Conservation (phyloP, 2,329 filamentous ascomycete genomes). For the Aureobasidium uvarum region DNA sequence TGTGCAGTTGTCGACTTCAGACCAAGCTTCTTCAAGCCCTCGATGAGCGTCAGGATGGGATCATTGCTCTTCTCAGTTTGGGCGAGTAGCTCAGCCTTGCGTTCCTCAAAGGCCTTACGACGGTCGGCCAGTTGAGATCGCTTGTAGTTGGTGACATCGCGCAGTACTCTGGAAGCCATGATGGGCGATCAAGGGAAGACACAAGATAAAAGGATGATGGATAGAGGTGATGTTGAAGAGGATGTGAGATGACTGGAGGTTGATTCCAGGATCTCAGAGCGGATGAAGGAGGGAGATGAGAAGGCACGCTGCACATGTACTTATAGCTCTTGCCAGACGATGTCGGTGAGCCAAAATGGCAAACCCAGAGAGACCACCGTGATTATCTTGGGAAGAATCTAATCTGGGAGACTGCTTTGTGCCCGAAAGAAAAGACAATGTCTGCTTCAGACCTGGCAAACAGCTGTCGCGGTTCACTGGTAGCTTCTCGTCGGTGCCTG, state of each 20-base stretch:
- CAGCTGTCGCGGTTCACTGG: background rate
- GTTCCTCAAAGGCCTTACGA: slow-evolving; percentile 22
- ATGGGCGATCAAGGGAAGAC: background rate
- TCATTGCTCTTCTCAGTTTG: slow-evolving; percentile 4
- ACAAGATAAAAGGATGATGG: background rate
- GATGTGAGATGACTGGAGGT: slow-evolving; percentile 11
- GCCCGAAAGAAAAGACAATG: background rate
- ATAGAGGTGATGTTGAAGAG: background rate
- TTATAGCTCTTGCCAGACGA: slow-evolving; percentile 20
- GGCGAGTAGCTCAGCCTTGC: slow-evolving; percentile 11
- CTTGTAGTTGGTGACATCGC: slow-evolving; percentile 29
- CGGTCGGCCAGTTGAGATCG: slow-evolving; percentile 23
- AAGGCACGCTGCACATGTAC: slow-evolving; percentile 8
- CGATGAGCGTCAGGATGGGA: slow-evolving; percentile 18
- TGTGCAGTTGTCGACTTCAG: slow-evolving; percentile 15
- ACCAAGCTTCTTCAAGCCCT: slow-evolving; percentile 28
- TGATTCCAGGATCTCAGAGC: slow-evolving; percentile 8
- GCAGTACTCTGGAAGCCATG: slow-evolving; percentile 29
- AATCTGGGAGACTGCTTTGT: background rate
- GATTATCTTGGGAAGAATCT: background rate
- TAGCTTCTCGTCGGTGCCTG: slow-evolving; percentile 5
- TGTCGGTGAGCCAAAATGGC: slow-evolving; percentile 2
- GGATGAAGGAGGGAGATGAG: background rate
- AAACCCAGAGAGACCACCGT: slow-evolving; percentile 2
- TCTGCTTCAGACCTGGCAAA: background rate